Evolutionary conservation across 345 rosid species (phyloP), one percentile per base, ranked within the genome.

Genomic region (Zanthoxylum bungeanum): DNA sequence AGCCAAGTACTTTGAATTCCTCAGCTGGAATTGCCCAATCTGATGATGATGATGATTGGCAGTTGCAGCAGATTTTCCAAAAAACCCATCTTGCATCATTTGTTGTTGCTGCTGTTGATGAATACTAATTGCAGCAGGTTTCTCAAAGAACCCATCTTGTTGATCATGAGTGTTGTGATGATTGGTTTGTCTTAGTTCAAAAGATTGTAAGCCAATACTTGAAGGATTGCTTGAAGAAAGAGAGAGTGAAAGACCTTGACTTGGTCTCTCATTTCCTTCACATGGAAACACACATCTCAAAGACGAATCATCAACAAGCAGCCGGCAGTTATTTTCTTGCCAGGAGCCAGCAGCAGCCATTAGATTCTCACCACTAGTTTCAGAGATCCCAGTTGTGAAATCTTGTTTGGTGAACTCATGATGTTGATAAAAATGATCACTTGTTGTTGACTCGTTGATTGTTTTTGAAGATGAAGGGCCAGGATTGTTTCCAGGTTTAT

Each of bases 231-330:
- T 77, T 34, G 99, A 88, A 80, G 92, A 89, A 59, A 96, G 98
- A 42, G 98, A 93, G 69, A 96, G 96, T 2, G 98, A 93, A 24
- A 96, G 97, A 9, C 98, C 99, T 82, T 93, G 99, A 75, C 97
- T 96, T 76, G 96, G 94, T 76, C 97, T 79, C 68, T 89, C 97
- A 79, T 89, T 92, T 61, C 90, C 92, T 84, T 86, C 95, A 63
- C 91, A 89, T 4, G 91, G 87, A 69, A 85, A 91, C 39, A 84
- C 89, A 68, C 94, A 87, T 68, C 94, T 81, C 65, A 89, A 52
- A 31, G 86, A 77, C 42, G 92, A 84, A 69, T 89, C 95, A 49
- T 87, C 95, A n/a, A 81, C 81, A 27, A 83, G 71, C 64, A 85
- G 42, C 57, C 49, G 49, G 49, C 86, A 77, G 59, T 50, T 50